phyloP scores from a whole-genome alignment of 1,139 yeast species.

The Yamadazyma atlantica region DNA sequence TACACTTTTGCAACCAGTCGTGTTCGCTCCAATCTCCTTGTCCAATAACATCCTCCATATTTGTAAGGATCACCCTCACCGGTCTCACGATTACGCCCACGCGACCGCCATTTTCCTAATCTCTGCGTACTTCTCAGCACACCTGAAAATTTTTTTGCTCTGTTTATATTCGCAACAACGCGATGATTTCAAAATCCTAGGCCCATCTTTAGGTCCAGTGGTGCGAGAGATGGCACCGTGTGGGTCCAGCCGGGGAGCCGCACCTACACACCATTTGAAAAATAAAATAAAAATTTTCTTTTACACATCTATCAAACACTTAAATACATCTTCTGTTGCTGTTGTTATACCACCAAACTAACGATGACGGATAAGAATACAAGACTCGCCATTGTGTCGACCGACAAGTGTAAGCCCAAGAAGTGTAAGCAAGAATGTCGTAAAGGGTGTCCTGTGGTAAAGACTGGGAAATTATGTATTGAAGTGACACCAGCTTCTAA shows the following conservation, averaged over 20 bases:
- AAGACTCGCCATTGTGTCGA: conserved; percentile 92
- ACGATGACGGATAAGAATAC: conserved; percentile 50
- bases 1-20: background rate
- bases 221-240: too few relatives aligned
- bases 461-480: conserved; percentile 96
- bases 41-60: background rate
- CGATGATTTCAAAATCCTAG: background rate
- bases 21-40: background rate
- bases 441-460: conserved; percentile 94
- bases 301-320: background rate
- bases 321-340: background rate
- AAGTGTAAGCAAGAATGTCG: conserved; percentile 98
- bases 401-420: conserved; percentile 95
- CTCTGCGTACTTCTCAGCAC: background rate
- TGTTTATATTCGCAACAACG: background rate
- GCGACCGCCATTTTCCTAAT: background rate
- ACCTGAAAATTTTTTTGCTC: background rate
- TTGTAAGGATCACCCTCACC: background rate
- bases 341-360: background rate
- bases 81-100: background rate
- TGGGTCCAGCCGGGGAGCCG: too few relatives aligned
- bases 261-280: background rate
- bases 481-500: conserved; percentile 90
- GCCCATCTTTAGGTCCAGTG: background rate
- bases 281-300: background rate